Percentiles rank a stretch among this genome's conserved stretches.
These are phyloP conservation scores for Davidsoniella virescens DNA, from an alignment of 2,329 filamentous ascomycete genomes.

Conservation along the genomic window DNA sequence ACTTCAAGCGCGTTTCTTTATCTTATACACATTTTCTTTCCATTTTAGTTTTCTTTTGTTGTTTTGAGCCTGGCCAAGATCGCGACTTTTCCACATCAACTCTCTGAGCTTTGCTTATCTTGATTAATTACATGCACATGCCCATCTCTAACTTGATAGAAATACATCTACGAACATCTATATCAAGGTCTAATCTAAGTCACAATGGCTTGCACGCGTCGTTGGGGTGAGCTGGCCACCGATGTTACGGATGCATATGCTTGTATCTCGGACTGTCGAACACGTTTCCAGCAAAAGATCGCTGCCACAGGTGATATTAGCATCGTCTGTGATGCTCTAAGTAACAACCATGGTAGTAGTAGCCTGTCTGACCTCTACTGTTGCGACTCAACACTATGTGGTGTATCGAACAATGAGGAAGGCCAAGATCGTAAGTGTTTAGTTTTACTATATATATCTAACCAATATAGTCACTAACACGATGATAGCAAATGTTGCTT, in stretches of 20 bases:
- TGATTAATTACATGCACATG: too few species aligned
- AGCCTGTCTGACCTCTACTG: constrained; percentile 12
- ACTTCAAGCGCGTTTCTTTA: too few species aligned
- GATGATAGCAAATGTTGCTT: constrained; percentile 12
- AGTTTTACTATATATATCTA: background rate
- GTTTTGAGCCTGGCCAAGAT: too few species aligned
- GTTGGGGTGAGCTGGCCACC: too few species aligned
- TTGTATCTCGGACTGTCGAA: constrained; percentile 11
- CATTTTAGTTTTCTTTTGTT: too few species aligned
- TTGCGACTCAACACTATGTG: constrained; percentile 13
- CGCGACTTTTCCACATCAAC: too few species aligned
- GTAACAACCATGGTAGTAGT: background rate
- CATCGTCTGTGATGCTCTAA: constrained; percentile 7
- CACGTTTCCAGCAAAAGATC: constrained; percentile 9
- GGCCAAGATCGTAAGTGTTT: constrained; percentile 13
- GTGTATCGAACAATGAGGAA: constrained; percentile 8
- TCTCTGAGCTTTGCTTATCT: too few species aligned
- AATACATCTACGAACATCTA: too few species aligned
- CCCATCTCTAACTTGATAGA: too few species aligned
- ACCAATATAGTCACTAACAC: background rate
- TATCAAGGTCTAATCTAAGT: too few species aligned
- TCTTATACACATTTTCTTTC: too few species aligned
- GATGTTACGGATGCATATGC: background rate
- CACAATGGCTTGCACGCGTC: too few species aligned
- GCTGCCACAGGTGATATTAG: constrained; percentile 4